Evolutionary conservation across 441 rosid genomes (phyloP).

Genomic region (Pelargonium myrrhifolium): DNA sequence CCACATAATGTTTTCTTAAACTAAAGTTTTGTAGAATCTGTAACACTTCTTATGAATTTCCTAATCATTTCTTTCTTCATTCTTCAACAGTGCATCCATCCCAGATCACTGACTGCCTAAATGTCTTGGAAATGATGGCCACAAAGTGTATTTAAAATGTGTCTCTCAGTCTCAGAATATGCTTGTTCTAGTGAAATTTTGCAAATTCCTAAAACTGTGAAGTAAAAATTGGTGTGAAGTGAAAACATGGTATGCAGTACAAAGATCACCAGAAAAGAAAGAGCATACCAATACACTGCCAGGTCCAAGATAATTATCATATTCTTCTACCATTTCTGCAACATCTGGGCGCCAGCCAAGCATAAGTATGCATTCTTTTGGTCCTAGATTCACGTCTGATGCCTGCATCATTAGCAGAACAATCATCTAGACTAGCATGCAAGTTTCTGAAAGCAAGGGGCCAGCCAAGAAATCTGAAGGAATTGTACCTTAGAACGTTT

Average conservation of each 20-base stretch:
- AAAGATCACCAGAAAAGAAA: constrained; percentile 11
- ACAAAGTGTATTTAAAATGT: too few species aligned
- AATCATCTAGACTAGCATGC: constrained; percentile 14
- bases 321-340: constrained; percentile 80
- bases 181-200: too few species aligned
- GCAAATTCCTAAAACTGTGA: too few species aligned
- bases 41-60: too few species aligned
- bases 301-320: constrained; percentile 94
- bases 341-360: constrained; percentile 96
- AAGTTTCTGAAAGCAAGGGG: background rate
- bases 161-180: too few species aligned
- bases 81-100: too few species aligned
- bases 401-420: constrained; percentile 39
- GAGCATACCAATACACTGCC: constrained; percentile 74
- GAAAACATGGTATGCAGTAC: constrained; percentile 3
- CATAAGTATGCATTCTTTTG: constrained; percentile 72
- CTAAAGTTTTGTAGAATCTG: too few species aligned
- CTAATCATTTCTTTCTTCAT: too few species aligned
- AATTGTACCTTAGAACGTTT: constrained; percentile 66
- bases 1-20: too few species aligned
- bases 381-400: constrained; percentile 60
- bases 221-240: background rate
- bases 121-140: too few species aligned
- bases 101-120: too few species aligned
- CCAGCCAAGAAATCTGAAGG: background rate